Conservation (phyloP, 2,329 filamentous ascomycete genomes). For the Sporothrix luriei region DNA sequence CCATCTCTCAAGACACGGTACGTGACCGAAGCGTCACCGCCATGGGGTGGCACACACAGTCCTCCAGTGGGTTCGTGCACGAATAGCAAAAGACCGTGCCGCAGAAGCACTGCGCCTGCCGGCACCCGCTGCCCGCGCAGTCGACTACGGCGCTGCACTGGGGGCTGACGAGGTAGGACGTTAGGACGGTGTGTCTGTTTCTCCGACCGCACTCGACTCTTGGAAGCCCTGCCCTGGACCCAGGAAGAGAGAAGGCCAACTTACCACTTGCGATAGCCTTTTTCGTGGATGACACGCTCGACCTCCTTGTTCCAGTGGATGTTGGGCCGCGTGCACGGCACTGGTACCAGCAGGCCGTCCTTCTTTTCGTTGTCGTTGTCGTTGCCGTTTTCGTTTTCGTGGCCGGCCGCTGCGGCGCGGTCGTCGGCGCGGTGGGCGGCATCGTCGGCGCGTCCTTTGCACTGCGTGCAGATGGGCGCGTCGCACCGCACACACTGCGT, state of each 20-base stretch:
- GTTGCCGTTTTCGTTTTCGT: background rate
- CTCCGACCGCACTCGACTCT: too few species aligned
- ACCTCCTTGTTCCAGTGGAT: background rate
- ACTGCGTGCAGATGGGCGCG: slow-evolving; percentile 20
- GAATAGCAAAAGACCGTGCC: slow-evolving; percentile 9
- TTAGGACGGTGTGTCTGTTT: too few species aligned
- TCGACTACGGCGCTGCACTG: slow-evolving; percentile 1
- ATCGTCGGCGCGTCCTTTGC: slow-evolving; percentile 18
- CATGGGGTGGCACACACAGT: slow-evolving; percentile 14
- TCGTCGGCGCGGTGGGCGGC: background rate
- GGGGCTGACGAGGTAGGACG: background rate
- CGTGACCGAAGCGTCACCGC: background rate
- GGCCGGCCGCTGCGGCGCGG: background rate
- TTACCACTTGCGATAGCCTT: slow-evolving; percentile 10
- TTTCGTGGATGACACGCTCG: background rate
- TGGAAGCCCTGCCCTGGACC: too few species aligned
- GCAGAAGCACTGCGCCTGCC: slow-evolving; percentile 11
- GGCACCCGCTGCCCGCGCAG: background rate
- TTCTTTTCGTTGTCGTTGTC: background rate
- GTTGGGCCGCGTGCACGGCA: slow-evolving; percentile 14
- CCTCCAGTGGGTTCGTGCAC: background rate
- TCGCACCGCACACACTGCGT: background rate
- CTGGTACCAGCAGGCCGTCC: background rate
- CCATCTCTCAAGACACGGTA: background rate
- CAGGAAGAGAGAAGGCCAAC: background rate